Conservation (phyloP, 352 stramenopile genomes). For the Sclerospora graminicola region DNA sequence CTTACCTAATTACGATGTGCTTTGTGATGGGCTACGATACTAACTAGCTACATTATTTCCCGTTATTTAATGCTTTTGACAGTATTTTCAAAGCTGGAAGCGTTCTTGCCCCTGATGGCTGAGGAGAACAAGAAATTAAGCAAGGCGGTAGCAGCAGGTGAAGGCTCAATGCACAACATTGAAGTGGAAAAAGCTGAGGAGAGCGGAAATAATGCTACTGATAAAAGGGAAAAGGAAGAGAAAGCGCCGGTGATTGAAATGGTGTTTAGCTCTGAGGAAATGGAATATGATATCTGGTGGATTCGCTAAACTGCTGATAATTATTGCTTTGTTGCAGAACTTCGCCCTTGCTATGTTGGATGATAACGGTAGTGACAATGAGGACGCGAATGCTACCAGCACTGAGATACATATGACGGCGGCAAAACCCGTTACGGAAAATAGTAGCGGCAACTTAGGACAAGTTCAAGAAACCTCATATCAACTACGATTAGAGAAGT, state of each 20-base stretch:
- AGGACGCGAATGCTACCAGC: conserved; percentile 13
- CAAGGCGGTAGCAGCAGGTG: conserved; percentile 39
- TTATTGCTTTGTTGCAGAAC: conserved; percentile 21
- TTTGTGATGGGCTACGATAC: not conserved
- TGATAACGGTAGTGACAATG: conserved; percentile 21
- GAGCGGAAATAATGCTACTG: conserved; percentile 17
- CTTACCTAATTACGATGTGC: too few relatives aligned
- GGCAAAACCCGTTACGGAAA: conserved; percentile 3
- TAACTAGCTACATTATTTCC: not conserved
- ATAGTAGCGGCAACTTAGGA: not conserved
- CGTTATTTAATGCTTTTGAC: not conserved
- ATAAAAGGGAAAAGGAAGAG: conserved; percentile 5
- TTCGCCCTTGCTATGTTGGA: conserved; percentile 70
- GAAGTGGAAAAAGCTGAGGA: conserved; percentile 38
- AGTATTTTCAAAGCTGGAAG: conserved; percentile 69
- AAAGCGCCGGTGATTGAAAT: conserved; percentile 64
- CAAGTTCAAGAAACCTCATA: conserved; percentile 9
- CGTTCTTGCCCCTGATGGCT: conserved; percentile 65
- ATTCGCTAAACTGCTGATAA: not conserved
- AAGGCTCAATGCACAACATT: conserved; percentile 65
- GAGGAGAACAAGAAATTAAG: conserved; percentile 70
- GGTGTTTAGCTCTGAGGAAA: conserved; percentile 24
- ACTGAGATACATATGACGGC: conserved; percentile 23
- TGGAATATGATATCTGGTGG: not conserved
- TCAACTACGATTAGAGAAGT: conserved; percentile 27